Evolutionary conservation across 2,329 filamentous ascomycete genomes (phyloP), one percentile per base, ranked within the genome.

Genomic region (Parastagonospora nodorum): DNA sequence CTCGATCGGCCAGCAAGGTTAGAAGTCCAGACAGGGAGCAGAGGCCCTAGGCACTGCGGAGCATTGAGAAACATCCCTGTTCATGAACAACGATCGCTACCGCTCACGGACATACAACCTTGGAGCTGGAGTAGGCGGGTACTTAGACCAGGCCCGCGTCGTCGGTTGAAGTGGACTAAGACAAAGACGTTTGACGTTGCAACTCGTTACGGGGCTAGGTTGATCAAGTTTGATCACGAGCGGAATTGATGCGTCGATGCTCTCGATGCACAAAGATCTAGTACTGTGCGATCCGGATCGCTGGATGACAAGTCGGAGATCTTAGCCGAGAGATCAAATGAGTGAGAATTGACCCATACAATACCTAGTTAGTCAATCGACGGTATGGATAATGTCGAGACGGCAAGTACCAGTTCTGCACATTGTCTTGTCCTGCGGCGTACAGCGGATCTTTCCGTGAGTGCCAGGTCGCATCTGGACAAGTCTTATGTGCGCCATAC

Each of bases 41-140:
- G 15, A 36, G 35, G 49, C 40, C 40, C 42, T 45, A 19, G 27
- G 38, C 45, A 43, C 15, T 45, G 50, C 16, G 28, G 32, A 53
- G 32, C 45, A 31, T 48, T 48, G 24, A 43, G 36, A 16, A 9
- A 37, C 30, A 53, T 43, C 42, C 46, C 38, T 53, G 46, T 10
- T 16, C 4, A 24, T 15, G 8, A 40, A 50, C 32, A 50, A 43
- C 38, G 33, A 50, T 39, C 37, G 31, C 15, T 47, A 24, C 43
- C 50, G 41, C 38, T 54, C 47, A 50, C 44, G 47, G 51, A 45
- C 16, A 42, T 30, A 5, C 16, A 15, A 16, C 5, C 7, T 36
- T 42, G 12, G 32, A 28, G 33, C 46, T 37, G 35, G 14, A 48
- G 33, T 38, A 43, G 31, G 39, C 38, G 12, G 50, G 33, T 27